Evolutionary conservation across 805 yeast genomes (phyloP), one percentile per base, ranked within the genome.

Genomic region (Pichia cephalocereana): DNA sequence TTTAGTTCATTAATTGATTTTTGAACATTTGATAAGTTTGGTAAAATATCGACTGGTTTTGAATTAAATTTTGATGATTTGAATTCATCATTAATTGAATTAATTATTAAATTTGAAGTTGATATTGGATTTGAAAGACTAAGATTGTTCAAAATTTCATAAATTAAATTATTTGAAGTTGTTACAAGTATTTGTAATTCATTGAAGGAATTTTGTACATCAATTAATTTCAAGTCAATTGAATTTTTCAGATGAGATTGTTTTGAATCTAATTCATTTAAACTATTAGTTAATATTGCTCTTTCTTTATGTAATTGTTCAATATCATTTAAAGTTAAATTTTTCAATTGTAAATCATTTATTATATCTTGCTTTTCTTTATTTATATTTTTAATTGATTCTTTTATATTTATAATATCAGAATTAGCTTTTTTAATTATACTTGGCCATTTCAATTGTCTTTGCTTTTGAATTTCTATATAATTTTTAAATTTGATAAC

Each of bases 401-500:
- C 76, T 31, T 58, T 56, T 45, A 50, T 77, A 67, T 38, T 63
- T 61, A 58, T 64, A 40, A 82, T 73, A 57, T 86, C 93, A 8
- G 61, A 63, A 32, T 71, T 69, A 50, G 85, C 74, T 53, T 78
- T 78, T n/a, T 71, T 68, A 44, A 87, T 60, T 41, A 79, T 75
- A 17, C 64, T 54, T 2, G 75, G 70, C 93, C 96, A 85, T 59
- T 79, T 81, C 14, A 62, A 54, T 54, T 80, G 82, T 51, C 86
- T 71, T n/a, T 69, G 68, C 55, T 80, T 77, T 77, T 85, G 81
- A 8, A 78, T 71, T 41, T 78, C 78, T 46, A 85, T 79, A 59
- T 83, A 86, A n/a, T 80, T 82, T 56, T 77, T 74, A 57, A 86
- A 84, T 62, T 84, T 83, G 41, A 69, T 68, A 40, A 83, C 70